Evolutionary conservation across 768 basidiomycete genomes (phyloP).

Genomic region (Serendipita vermifera): DNA sequence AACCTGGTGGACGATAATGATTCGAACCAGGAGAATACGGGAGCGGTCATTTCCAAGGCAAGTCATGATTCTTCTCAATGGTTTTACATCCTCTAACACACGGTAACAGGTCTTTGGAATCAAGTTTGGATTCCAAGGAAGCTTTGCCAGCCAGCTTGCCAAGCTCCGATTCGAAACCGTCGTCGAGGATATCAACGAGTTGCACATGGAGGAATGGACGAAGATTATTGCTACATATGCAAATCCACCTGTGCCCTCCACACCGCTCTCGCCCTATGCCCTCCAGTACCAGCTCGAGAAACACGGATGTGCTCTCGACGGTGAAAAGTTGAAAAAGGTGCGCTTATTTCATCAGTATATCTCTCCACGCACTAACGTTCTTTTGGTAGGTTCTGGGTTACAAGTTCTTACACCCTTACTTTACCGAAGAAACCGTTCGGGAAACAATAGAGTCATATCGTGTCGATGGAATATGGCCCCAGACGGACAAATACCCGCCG

Average conservation of each 20-base stretch:
- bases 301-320: slow-evolving; percentile 53
- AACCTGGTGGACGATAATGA: slow-evolving; percentile 43
- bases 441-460: slow-evolving; percentile 76
- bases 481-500: not conserved
- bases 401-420: slow-evolving; percentile 45
- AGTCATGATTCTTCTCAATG: not conserved
- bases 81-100: not conserved
- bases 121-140: slow-evolving; percentile 65
- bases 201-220: slow-evolving; percentile 71
- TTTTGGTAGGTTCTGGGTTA: slow-evolving; percentile 43
- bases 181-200: slow-evolving; percentile 75
- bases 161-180: slow-evolving; percentile 58
- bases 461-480: slow-evolving; percentile 44
- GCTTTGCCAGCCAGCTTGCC: slow-evolving; percentile 51
- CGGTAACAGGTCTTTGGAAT: slow-evolving; percentile 48
- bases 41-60: not conserved
- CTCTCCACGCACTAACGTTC: too few species aligned
- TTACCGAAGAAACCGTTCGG: slow-evolving; percentile 46
- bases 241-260: slow-evolving; percentile 55
- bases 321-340: slow-evolving; percentile 52
- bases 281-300: slow-evolving; percentile 59
- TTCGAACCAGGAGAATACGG: not conserved
- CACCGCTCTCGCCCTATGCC: slow-evolving; percentile 68
- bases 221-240: slow-evolving; percentile 59
- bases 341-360: not conserved